Evolutionary conservation across 2,329 filamentous ascomycete species (phyloP), one percentile per base, ranked within the genome.

Genomic region (Phyllachora maydis): DNA sequence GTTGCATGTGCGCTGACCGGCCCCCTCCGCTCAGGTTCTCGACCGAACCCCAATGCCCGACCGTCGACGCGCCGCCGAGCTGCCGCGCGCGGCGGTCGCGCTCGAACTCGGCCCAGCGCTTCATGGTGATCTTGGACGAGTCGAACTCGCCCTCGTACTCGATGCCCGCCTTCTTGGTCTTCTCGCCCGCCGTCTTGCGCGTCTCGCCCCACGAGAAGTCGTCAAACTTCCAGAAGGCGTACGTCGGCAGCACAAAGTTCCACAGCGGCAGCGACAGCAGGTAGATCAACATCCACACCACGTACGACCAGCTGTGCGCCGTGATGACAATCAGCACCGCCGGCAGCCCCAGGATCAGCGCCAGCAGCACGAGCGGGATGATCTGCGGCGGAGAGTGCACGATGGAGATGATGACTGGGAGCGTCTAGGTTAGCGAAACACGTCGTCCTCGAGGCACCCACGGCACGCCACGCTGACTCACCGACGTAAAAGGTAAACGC

Each of bases 141-240:
- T 98, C 90, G 40, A 98, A 98, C 49, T 95, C 88, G 32, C 88
- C 88, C 49, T 93, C 81, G 32, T 74, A 74, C 40, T 85, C 83
- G 31, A 82, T 70, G 16, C 79, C 78, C 3, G 65, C 77, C 52
- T 85, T 88, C 57, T 85, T 83, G 9, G 67, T 73, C 54, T 76
- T 79, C 42, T 92, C 85, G 14, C 83, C 83, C 0, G 73, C 78
- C 19, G 85, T 92, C 65, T 95, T 91, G 31, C 88, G 70, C 26
- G 88, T 98, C 33, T 98, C 90, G 40, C 88, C 88, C 88, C 88
- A 98, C 27, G 78, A 91, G 59, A 98, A 98, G 55, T 98, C 88
- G 46, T 98, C 88, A 45, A 98, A 98, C 54, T 98, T 95, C 88
- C 88, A 98, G 59, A 85, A 98, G 3, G 88, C 76, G 44, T 98